Percentiles rank a stretch among this genome's conserved stretches.
Evolutionary conservation across 2,329 filamentous ascomycete species (phyloP).

Genomic region (Fusarium brachygibbosum): DNA sequence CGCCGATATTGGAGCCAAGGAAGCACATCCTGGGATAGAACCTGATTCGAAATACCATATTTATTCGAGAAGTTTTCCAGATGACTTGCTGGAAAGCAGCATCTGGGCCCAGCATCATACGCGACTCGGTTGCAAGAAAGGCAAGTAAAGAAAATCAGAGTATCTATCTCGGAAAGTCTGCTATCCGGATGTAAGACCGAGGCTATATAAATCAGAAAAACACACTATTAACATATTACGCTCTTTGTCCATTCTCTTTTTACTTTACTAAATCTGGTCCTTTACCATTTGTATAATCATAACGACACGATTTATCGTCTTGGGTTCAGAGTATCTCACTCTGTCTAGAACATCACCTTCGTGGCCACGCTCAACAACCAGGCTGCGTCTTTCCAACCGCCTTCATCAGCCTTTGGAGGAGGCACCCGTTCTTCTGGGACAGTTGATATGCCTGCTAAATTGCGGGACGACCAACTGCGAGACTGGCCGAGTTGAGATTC

Average conservation of each 20-base stretch:
- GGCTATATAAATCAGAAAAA: slow-evolving; percentile 9
- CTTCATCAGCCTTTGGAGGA: slow-evolving; percentile 65
- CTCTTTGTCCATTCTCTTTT: slow-evolving; percentile 11
- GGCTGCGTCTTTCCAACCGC: slow-evolving; percentile 75
- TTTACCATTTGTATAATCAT: slow-evolving; percentile 9
- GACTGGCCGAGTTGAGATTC: slow-evolving; percentile 49
- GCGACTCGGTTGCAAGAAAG: not conserved
- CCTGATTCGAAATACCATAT: not conserved
- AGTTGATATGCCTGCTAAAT: slow-evolving; percentile 59
- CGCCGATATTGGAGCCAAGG: slow-evolving; percentile 1
- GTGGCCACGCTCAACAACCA: slow-evolving; percentile 76
- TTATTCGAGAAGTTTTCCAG: slow-evolving; percentile 1
- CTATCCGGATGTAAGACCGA: slow-evolving; percentile 1
- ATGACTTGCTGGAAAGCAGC: not conserved
- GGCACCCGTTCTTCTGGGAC: slow-evolving; percentile 62
- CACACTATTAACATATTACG: slow-evolving; percentile 26
- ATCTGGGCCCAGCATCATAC: not conserved
- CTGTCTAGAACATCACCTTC: slow-evolving; percentile 68
- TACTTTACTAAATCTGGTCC: slow-evolving; percentile 4
- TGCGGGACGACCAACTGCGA: slow-evolving; percentile 53
- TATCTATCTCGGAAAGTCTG: slow-evolving; percentile 5
- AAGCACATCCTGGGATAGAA: slow-evolving; percentile 9
- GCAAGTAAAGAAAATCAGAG: not conserved
- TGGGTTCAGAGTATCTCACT: not conserved
- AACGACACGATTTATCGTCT: slow-evolving; percentile 17